Percentiles rank a stretch among this genome's conserved stretches.
Evolutionary conservation across 257 asterid genomes (phyloP).

Genomic region (Gardenia jasminoides): DNA sequence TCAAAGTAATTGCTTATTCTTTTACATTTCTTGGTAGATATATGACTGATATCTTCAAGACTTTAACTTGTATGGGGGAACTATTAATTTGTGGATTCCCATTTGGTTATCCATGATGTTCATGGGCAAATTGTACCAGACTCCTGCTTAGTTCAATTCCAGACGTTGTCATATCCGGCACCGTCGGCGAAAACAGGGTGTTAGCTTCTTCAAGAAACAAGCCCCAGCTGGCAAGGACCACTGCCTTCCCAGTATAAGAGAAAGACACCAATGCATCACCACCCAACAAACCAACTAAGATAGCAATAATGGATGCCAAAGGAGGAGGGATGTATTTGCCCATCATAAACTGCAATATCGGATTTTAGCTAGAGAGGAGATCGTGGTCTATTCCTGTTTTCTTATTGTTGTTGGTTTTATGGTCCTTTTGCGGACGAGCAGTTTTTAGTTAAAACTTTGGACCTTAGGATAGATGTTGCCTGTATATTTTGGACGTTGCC

Average conservation of each 20-base stretch:
- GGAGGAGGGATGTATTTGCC: neutral
- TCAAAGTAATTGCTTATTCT: too few relatives aligned
- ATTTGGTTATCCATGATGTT: neutral
- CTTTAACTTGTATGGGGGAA: neutral
- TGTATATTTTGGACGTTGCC: too few relatives aligned
- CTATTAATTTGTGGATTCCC: neutral
- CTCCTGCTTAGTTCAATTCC: neutral
- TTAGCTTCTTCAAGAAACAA: too few relatives aligned
- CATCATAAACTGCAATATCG: neutral
- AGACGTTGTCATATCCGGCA: neutral
- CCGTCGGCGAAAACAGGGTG: neutral
- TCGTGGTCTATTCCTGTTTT: too few relatives aligned
- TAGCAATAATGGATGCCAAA: neutral
- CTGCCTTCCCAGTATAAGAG: neutral
- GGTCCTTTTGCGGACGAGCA: neutral
- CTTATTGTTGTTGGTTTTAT: too few relatives aligned
- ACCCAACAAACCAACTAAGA: neutral
- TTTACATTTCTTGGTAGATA: too few relatives aligned
- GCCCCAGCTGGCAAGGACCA: slow-evolving; percentile 1
- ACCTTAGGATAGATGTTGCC: neutral
- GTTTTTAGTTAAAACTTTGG: too few relatives aligned
- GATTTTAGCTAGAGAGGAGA: too few relatives aligned
- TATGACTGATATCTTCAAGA: too few relatives aligned
- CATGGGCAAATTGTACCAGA: neutral
- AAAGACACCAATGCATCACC: neutral